A percentile compares a stretch with the other conserved stretches of the same genome.
Evolutionary conservation across 176 grass and related monocot genomes (phyloP).

Genomic region (Ensete glaucum): DNA sequence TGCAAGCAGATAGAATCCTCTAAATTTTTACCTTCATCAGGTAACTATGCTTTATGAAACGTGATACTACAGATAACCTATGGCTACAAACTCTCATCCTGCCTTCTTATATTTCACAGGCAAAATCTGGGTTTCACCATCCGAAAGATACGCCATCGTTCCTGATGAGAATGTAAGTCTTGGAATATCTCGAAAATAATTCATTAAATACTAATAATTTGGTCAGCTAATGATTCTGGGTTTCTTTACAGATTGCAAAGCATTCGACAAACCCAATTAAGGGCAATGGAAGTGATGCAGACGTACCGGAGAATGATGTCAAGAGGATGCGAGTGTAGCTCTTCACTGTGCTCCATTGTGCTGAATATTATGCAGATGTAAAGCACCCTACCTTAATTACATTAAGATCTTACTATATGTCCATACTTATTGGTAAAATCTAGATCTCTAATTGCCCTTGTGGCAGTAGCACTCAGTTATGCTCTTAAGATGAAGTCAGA

Average conservation of each 20-base stretch:
- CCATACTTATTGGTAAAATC: background rate
- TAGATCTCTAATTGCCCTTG: background rate
- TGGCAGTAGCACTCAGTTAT: background rate
- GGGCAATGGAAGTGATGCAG: conserved; percentile 61
- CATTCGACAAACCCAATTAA: conserved; percentile 12
- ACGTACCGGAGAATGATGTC: conserved; percentile 71
- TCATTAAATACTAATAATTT: background rate
- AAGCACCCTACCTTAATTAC: no score
- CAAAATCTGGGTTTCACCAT: conserved; percentile 89
- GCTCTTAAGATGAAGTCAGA: background rate
- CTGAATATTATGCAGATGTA: background rate
- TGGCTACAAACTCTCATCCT: background rate
- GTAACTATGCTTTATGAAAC: conserved; percentile 19
- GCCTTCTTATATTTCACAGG: conserved; percentile 27
- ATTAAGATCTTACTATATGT: no score
- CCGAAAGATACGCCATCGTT: conserved; percentile 95
- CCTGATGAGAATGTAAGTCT: conserved; percentile 78
- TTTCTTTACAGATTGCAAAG: conserved; percentile 40
- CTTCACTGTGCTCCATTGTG: background rate
- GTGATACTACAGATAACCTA: background rate
- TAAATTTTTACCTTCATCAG: conserved; percentile 41
- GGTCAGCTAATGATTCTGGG: background rate
- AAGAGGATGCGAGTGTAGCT: conserved; percentile 65
- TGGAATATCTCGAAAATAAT: background rate
- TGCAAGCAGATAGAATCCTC: conserved; percentile 74